These are phyloP conservation scores for Paulownia fortunei DNA, from an alignment of 257 asterid genomes.

Conservation along the genomic window DNA sequence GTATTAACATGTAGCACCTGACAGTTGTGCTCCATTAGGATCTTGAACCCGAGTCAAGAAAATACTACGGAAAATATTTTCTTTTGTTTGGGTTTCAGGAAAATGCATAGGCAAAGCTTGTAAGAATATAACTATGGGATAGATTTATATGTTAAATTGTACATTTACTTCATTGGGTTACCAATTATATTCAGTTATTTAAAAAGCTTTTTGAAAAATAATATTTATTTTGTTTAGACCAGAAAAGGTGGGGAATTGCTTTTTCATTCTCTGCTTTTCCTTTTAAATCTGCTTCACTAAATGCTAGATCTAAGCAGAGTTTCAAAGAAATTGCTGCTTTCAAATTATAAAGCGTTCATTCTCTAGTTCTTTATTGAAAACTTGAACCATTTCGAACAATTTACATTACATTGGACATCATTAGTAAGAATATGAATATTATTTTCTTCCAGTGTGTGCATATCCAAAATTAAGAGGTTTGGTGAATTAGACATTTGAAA, in stretches of 20 bases:
- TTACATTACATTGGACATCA: not conserved
- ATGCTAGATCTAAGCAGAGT: not conserved
- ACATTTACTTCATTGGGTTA: too few species aligned
- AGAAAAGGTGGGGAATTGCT: not conserved
- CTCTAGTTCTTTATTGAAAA: not conserved
- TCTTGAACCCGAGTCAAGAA: too few species aligned
- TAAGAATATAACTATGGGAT: too few species aligned
- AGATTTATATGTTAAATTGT: too few species aligned
- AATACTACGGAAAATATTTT: too few species aligned
- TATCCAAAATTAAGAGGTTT: not conserved
- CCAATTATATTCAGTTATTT: too few species aligned
- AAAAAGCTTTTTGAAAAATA: not conserved
- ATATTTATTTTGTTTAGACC: not conserved
- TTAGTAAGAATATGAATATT: not conserved
- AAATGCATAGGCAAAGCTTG: too few species aligned
- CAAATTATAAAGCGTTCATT: not conserved
- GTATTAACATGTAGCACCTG: too few species aligned
- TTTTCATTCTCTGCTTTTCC: not conserved
- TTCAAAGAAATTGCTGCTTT: not conserved
- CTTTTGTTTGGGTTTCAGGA: too few species aligned
- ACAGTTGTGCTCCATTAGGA: too few species aligned
- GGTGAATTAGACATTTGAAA: too few species aligned
- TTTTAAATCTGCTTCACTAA: not conserved
- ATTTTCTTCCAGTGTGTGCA: too few species aligned
- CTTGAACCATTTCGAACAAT: not conserved